A percentile compares a stretch with the other conserved stretches of the same genome.
phyloP scores from a whole-genome alignment of 2,329 filamentous ascomycete species.

The Helminthosporium solani region DNA sequence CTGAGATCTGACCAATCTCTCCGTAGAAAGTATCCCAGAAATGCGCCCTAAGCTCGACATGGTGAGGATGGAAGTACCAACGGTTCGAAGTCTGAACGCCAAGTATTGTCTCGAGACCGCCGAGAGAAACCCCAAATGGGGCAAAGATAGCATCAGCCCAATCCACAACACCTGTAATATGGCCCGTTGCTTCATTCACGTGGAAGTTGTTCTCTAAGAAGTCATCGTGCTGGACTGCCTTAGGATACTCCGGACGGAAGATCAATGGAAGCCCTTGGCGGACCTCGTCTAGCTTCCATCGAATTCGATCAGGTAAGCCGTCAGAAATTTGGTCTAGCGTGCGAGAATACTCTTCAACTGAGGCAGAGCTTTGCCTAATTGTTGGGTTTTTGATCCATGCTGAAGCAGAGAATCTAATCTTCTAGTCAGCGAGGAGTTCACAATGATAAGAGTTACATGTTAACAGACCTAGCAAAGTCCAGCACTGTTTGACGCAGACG shows the following conservation, averaged over 20 bases:
- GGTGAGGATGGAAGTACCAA: conserved; percentile 14
- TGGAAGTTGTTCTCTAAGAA: conserved; percentile 16
- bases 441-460: conserved; percentile 4
- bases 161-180: conserved; percentile 14
- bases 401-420: conserved; percentile 14
- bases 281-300: conserved; percentile 6
- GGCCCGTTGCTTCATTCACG: conserved; percentile 14
- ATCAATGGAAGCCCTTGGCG: conserved; percentile 8
- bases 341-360: conserved; percentile 11
- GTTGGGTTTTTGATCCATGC: conserved; percentile 11
- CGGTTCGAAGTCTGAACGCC: conserved; percentile 7
- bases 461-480: conserved; percentile 15
- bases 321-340: conserved; percentile 12
- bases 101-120: conserved; percentile 14
- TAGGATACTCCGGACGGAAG: conserved; percentile 13
- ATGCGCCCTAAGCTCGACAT: conserved; percentile 10
- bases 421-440: conserved; percentile 10
- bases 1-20: conserved; percentile 11
- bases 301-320: conserved; percentile 9
- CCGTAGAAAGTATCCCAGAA: conserved; percentile 15
- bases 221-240: conserved; percentile 12
- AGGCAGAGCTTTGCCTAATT: conserved; percentile 9
- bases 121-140: conserved; percentile 13
- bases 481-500: conserved; percentile 7
- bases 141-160: conserved; percentile 16